Percentiles rank a stretch among this genome's conserved stretches.
Evolutionary conservation across 495 filamentous ascomycete genomes (phyloP).

Genomic region (Penicillium subrubescens): DNA sequence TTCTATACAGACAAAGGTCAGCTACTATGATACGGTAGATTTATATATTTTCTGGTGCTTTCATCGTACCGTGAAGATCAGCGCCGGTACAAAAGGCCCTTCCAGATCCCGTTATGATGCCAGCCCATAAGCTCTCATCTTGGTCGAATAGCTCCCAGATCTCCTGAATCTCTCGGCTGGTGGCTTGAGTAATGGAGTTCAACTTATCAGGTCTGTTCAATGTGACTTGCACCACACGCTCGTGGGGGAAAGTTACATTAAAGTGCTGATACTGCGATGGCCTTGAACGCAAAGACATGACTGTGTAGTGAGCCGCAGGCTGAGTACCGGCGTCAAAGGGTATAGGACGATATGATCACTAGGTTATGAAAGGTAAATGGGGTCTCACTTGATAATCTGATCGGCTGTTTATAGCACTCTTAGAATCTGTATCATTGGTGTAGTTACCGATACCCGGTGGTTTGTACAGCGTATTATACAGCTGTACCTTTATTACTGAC

Average conservation of each 20-base stretch:
- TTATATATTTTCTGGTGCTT: neutral
- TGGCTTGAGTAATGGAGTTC: slow-evolving; percentile 49
- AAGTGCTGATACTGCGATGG: slow-evolving; percentile 28
- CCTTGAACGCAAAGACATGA: slow-evolving; percentile 29
- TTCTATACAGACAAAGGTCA: slow-evolving; percentile 22
- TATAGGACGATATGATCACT: neutral
- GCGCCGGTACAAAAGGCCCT: slow-evolving; percentile 60
- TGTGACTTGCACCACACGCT: slow-evolving; percentile 45
- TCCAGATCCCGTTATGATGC: slow-evolving; percentile 57
- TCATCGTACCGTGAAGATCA: slow-evolving; percentile 46
- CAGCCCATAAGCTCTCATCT: slow-evolving; percentile 53
- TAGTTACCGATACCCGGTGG: neutral
- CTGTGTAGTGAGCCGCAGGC: neutral
- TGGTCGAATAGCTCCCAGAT: slow-evolving; percentile 56
- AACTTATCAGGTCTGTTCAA: slow-evolving; percentile 49
- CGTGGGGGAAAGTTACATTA: slow-evolving; percentile 44
- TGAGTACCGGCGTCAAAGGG: neutral
- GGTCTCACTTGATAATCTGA: neutral
- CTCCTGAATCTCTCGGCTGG: slow-evolving; percentile 49
- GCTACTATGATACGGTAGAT: neutral
- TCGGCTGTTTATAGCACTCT: neutral
- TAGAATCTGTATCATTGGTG: neutral
- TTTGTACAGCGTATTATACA: neutral
- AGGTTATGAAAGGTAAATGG: neutral
- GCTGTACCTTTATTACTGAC: neutral